Evolutionary conservation across 176 grass and related monocot genomes (phyloP).

Genomic region (Guadua angustifolia): DNA sequence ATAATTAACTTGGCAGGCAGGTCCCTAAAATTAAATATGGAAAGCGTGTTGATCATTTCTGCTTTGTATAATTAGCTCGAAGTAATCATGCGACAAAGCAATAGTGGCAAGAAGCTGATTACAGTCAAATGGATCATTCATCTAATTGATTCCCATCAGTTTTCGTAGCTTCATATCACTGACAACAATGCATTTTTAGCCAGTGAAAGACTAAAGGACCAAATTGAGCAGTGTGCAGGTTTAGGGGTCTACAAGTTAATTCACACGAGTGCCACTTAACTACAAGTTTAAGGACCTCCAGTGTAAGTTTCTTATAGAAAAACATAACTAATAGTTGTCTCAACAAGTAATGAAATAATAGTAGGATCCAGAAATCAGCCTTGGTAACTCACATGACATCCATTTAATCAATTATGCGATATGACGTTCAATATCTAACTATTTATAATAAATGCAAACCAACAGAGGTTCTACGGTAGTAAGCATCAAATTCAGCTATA

Average conservation of each 20-base stretch:
- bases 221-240: not conserved
- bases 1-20: not conserved
- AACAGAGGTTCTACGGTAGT: not conserved
- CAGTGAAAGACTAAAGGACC: not conserved
- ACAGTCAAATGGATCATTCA: not conserved
- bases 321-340: not conserved
- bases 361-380: not conserved
- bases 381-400: not conserved
- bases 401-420: not conserved
- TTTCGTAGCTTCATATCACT: not conserved
- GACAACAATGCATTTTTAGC: not conserved
- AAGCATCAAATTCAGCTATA: not conserved
- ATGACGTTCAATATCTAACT: not conserved
- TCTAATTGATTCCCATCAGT: not conserved
- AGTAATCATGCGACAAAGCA: not conserved
- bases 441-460: constrained; percentile 7
- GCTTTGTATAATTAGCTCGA: not conserved
- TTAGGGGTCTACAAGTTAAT: not conserved
- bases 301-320: not conserved
- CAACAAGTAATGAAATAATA: not conserved
- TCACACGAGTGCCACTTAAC: not conserved
- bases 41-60: constrained; percentile 12
- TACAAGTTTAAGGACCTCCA: not conserved
- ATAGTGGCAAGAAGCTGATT: not conserved
- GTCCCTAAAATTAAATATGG: not conserved